phyloP scores from a whole-genome alignment of 2,329 filamentous ascomycete genomes.

The Emergomyces africanus region DNA sequence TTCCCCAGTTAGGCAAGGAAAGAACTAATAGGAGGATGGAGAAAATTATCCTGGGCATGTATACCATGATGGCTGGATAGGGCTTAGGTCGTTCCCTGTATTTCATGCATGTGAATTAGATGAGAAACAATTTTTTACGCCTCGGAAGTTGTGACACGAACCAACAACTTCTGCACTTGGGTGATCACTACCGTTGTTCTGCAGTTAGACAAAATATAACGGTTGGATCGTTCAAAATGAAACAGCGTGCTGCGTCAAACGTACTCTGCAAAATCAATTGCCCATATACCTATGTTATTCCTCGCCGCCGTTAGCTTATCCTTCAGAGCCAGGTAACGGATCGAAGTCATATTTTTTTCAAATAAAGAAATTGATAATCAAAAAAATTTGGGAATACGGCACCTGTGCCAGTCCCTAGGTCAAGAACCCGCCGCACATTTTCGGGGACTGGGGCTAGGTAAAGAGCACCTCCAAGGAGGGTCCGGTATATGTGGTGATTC shows the following conservation, averaged over 20 bases:
- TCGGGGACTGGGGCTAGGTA: conserved; percentile 16
- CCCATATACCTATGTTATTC: conserved; percentile 7
- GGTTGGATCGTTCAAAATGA: neutral
- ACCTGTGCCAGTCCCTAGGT: conserved; percentile 12
- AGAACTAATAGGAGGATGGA: neutral
- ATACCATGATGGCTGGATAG: conserved; percentile 12
- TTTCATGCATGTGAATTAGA: neutral
- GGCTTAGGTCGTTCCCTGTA: conserved; percentile 11
- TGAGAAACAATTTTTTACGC: neutral
- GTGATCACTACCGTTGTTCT: neutral
- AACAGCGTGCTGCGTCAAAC: neutral
- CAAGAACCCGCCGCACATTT: conserved; percentile 9
- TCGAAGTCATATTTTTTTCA: neutral
- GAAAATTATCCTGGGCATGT: neutral
- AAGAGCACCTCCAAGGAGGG: conserved; percentile 13
- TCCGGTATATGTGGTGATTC: conserved; percentile 14
- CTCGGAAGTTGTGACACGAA: neutral
- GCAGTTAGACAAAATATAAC: neutral
- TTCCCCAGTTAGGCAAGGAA: neutral
- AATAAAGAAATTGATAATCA: neutral
- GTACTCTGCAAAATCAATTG: conserved; percentile 11
- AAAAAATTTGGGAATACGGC: neutral
- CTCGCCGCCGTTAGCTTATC: neutral
- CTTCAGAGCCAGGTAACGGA: neutral
- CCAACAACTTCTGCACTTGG: conserved; percentile 1